Base-by-base conservation (phyloP, 805 yeast species). In the Wickerhamiella allomyrinae region DNA sequence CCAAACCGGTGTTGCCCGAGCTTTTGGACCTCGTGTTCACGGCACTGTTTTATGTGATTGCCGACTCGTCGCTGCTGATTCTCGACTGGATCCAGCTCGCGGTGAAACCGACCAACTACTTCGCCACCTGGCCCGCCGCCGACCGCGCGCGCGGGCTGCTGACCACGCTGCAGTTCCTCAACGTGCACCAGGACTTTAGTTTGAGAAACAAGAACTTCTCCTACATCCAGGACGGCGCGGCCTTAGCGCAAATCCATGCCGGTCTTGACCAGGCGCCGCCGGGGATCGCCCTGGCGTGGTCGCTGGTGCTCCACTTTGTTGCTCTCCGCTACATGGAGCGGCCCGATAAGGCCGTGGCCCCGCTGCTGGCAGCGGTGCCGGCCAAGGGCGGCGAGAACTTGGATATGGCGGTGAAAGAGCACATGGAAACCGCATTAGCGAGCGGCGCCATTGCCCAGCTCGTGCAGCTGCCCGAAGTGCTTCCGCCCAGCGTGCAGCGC, bases 201-300 rank as follows among this genome's bases (percentile, higher is more conserved):
- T 27, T 37, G 2, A 34, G 23, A 2, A 40, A 42, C 22, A 27
- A 20, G n/a, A 29, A 29, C n/a, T 40, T 39, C 17, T 45, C 51
- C 3, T 46, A 48, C 29, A 39, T 52, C 20, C 36, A 35, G n/a
- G 43, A 51, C 17, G 46, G 50, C 2, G 45, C 48, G 9, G 41
- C 47, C 8, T 46, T 58, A 25, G 20, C 41, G n/a, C n/a, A 43
- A 5, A 35, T 58, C 13, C 46, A 55, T 42, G 20, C 31, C 5
- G 20, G 25, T 6, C 39, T 57, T 20, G 39, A 14, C 3, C 2
- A 7, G n/a, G 33, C 34, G 3, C 31, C 19, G n/a, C 40, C 19
- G 17, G 45, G 20, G 14, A 49, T 31, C 17, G 35, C 45, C 13
- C 50, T 59, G 11, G 56, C 53, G 7, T 60, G 63, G 62, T 50